Conservation (phyloP, 805 yeast genomes). For the Cyberlindnera euphorbiiphila region DNA sequence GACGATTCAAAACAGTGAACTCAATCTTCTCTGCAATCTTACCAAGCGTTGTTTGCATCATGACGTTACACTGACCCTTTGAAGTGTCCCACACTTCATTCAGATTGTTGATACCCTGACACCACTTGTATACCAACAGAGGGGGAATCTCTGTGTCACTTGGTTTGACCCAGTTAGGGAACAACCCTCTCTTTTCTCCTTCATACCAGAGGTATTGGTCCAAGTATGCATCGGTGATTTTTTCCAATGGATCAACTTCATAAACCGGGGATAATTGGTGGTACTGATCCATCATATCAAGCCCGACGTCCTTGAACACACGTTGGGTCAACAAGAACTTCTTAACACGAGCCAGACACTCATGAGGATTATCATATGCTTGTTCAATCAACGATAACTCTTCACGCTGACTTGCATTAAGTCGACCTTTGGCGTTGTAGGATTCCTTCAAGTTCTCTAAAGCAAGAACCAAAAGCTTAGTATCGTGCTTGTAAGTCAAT, state of each 20-base stretch:
- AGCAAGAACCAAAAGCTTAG: conserved; percentile 84
- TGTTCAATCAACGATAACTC: conserved; percentile 91
- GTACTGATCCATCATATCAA: conserved; percentile 90
- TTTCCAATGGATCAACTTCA: conserved; percentile 86
- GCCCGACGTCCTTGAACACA: conserved; percentile 81
- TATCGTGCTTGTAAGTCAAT: conserved; percentile 85
- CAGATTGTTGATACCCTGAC: conserved; percentile 82
- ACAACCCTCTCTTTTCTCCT: conserved; percentile 77
- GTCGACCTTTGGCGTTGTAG: conserved; percentile 67
- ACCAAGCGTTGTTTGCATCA: conserved; percentile 71
- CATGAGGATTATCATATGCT: conserved; percentile 96
- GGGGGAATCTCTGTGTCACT: conserved; percentile 94
- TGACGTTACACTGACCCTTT: conserved; percentile 73
- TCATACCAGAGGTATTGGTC: conserved; percentile 97
- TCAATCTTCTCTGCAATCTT: conserved; percentile 84
- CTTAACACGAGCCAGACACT: conserved; percentile 80
- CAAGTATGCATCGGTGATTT: conserved; percentile 91
- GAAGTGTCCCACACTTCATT: conserved; percentile 73
- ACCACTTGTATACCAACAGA: conserved; percentile 86
- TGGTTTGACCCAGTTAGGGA: conserved; percentile 97
- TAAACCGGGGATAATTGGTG: conserved; percentile 83
- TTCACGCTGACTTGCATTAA: conserved; percentile 85
- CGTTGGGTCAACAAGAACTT: conserved; percentile 80
- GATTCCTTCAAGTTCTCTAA: conserved; percentile 82
- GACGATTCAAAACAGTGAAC: conserved; percentile 76